Conservation (phyloP, 2,329 filamentous ascomycete genomes). For the Phialemoniopsis sp. region DNA sequence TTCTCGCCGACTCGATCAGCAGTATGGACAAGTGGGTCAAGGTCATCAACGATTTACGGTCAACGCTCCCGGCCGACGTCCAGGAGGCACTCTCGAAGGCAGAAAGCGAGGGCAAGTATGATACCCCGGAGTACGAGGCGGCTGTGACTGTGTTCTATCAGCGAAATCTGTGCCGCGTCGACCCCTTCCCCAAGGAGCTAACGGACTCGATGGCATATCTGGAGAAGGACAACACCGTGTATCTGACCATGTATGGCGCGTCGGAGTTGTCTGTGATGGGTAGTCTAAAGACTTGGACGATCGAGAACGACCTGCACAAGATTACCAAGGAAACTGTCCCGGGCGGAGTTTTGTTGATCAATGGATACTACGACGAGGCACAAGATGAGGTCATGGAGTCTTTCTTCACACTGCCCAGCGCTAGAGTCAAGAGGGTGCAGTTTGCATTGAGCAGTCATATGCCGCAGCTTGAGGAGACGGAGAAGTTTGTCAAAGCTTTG, state of each 20-base stretch:
- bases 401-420: conserved; percentile 3
- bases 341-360: conserved; percentile 7
- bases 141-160: conserved; percentile 20
- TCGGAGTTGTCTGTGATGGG: conserved; percentile 1
- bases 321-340: conserved; percentile 5
- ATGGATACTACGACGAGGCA: conserved; percentile 8
- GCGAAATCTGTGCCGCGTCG: conserved; percentile 18
- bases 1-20: conserved; percentile 23
- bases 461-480: conserved; percentile 8
- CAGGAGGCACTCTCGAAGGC: conserved; percentile 12
- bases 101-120: conserved; percentile 12
- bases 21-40: conserved; percentile 17
- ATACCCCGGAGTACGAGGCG: conserved; percentile 17
- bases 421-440: conserved; percentile 8
- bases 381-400: conserved; percentile 7
- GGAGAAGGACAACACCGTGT: conserved; percentile 9
- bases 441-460: conserved; percentile 8
- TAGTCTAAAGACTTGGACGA: conserved; percentile 3
- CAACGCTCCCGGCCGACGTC: conserved; percentile 14
- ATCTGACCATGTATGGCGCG: conserved; percentile 7
- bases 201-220: conserved; percentile 5
- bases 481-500: conserved; percentile 6
- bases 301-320: conserved; percentile 1
- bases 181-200: conserved; percentile 6
- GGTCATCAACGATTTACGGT: conserved; percentile 12